A percentile compares a stretch with the other conserved stretches of the same genome.
These are phyloP conservation scores for Mycena latifolia DNA, from an alignment of 768 basidiomycete genomes.

Conservation along the genomic window DNA sequence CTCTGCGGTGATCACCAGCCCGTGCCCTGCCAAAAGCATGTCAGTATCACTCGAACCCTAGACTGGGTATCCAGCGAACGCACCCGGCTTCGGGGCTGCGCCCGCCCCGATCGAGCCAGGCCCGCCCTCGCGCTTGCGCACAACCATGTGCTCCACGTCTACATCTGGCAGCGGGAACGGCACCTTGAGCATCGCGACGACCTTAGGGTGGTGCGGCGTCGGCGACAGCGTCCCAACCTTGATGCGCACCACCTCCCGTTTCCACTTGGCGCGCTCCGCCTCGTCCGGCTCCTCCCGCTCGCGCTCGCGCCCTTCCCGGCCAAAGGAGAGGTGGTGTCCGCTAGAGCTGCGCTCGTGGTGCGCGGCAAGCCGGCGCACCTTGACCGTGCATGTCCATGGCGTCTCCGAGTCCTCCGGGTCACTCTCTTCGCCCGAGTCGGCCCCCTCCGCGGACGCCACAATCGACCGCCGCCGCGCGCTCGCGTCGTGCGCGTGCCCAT, in stretches of 20 bases:
- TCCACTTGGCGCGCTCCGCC: conserved; percentile 14
- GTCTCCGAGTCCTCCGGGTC: conserved; percentile 91
- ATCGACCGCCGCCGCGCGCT: conserved; percentile 7
- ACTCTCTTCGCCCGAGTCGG: conserved; percentile 79
- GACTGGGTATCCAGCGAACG: too few species aligned
- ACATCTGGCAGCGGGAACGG: conserved; percentile 91
- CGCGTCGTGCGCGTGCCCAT: conserved; percentile 50
- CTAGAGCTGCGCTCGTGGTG: conserved; percentile 31
- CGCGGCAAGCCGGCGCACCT: conserved; percentile 61
- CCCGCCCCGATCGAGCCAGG: conserved; percentile 7
- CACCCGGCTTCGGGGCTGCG: conserved; percentile 8
- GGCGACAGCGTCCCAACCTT: conserved; percentile 91
- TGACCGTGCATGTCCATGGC: conserved; percentile 93
- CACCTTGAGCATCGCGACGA: conserved; percentile 91
- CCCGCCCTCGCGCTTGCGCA: conserved; percentile 62
- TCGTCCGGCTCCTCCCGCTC: conserved; percentile 15
- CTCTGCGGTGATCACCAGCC: conserved; percentile 83
- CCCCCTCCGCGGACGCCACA: not conserved
- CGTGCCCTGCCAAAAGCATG: conserved; percentile 41
- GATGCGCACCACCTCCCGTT: conserved; percentile 57
- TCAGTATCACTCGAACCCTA: conserved; percentile 23
- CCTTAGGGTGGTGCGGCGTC: conserved; percentile 96
- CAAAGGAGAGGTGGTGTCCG: conserved; percentile 18
- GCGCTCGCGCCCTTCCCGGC: conserved; percentile 20
- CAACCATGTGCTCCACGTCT: conserved; percentile 70